Evolutionary conservation across 1,284 basidiomycete genomes (phyloP), one percentile per base, ranked within the genome.

Genomic region (Coriolopsis trogii): DNA sequence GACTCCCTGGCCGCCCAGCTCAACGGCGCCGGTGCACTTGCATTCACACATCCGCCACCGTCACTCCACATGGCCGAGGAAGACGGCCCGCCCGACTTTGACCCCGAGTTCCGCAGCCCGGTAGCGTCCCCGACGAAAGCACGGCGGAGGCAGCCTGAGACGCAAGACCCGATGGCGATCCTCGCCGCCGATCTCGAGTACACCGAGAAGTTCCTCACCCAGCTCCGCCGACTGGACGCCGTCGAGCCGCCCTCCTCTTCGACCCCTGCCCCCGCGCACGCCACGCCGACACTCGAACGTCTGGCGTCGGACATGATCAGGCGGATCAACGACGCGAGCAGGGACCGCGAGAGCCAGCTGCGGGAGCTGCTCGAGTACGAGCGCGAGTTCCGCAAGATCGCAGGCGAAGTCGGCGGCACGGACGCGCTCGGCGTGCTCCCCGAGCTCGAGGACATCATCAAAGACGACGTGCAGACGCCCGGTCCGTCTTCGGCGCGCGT

Each of bases 301-400:
- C 73, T 89, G 41, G 87, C 90, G 16, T 81, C 85, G n/a, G 84
- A 89, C 59, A 76, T 90, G 53, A 89, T 92, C 61, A 77, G 89
- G 37, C 79, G 80, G 46, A 79, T 92, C 57, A 86, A 90, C 65
- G 86, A 89, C 53, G 81, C 84, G 8, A 79, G 79, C 40, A 81
- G 85, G 44, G 87, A 90, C 62, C 78, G 90, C 50, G 89, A 92
- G 67, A 80, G 78, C 5, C 89, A 92, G 69, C 79, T 91, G 9
- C 82, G 89, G 45, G 87, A 86, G 63, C 70, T 92, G 51, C 70
- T 88, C 34, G 86, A 83, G 56, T 89, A 79, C 65, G 90, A 92
- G 63, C 79, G 89, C 49, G 89, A 92, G 68, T 83, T 92, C 63
- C 78, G 80, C 60, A 85, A 82, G 67, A 89, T 92, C 61, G 80